Evolutionary conservation across 768 basidiomycete species (phyloP).

Genomic region (Naganishia vaughanmartiniae): DNA sequence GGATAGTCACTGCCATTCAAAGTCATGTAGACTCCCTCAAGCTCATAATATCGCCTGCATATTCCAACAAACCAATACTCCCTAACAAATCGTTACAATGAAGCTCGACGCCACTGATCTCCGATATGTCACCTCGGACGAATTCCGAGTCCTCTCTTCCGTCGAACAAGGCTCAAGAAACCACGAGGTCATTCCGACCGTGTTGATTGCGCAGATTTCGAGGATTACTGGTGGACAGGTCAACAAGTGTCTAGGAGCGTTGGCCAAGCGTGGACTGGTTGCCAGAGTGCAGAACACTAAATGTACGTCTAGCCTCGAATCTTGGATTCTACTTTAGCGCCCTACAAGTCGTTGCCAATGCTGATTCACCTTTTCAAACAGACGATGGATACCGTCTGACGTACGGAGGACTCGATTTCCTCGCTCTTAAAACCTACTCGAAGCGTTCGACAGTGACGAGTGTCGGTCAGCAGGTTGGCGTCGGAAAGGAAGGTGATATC

Average conservation of each 20-base stretch:
- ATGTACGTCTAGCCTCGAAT: conserved; percentile 60
- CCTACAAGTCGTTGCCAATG: background rate
- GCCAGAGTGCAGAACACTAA: conserved; percentile 85
- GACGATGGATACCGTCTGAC: conserved; percentile 97
- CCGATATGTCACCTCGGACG: conserved; percentile 84
- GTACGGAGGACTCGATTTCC: conserved; percentile 96
- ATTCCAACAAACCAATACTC: background rate
- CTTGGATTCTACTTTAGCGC: no score
- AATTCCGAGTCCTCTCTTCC: conserved; percentile 85
- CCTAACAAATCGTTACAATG: conserved; percentile 56
- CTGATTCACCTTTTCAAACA: conserved; percentile 48
- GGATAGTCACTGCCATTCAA: background rate
- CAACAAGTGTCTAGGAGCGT: conserved; percentile 82
- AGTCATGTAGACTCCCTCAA: no score
- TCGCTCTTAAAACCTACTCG: conserved; percentile 88
- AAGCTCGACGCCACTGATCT: conserved; percentile 93
- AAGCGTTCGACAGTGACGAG: conserved; percentile 67
- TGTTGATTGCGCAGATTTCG: conserved; percentile 85
- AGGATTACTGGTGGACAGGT: conserved; percentile 88
- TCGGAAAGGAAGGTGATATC: conserved; percentile 93
- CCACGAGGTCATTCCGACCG: conserved; percentile 88
- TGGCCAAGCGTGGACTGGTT: conserved; percentile 88
- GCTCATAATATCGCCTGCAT: background rate
- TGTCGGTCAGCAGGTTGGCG: conserved; percentile 95
- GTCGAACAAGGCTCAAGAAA: conserved; percentile 98